These are phyloP conservation scores for Passalora sequoiae DNA, from an alignment of 2,329 filamentous ascomycete species.

Conservation along the genomic window DNA sequence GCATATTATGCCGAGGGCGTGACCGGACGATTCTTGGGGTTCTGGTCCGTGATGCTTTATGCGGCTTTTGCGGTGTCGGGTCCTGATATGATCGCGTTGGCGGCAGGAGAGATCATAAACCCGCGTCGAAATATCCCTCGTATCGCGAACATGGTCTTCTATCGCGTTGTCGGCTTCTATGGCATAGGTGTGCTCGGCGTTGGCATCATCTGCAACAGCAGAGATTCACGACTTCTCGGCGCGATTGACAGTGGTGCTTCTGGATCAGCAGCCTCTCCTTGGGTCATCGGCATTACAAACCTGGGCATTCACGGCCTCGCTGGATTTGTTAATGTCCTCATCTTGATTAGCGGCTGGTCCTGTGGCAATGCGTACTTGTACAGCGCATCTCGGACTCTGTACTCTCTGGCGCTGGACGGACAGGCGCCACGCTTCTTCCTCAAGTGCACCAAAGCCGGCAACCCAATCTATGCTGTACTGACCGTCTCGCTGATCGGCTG, in stretches of 20 bases:
- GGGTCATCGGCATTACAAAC: constrained; percentile 51
- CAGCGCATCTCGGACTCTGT: constrained; percentile 47
- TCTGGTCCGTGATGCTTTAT: constrained; percentile 58
- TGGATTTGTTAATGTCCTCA: constrained; percentile 62
- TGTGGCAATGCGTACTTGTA: constrained; percentile 53
- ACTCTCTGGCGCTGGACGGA: constrained; percentile 54
- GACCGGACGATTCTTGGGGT: constrained; percentile 37
- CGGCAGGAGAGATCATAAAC: constrained; percentile 15
- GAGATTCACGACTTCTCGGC: constrained; percentile 9
- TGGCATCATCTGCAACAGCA: constrained; percentile 9
- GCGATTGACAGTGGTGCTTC: constrained; percentile 15
- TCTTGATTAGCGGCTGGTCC: constrained; percentile 59
- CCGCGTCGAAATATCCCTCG: constrained; percentile 16
- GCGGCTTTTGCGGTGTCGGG: constrained; percentile 58
- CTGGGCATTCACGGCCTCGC: constrained; percentile 55
- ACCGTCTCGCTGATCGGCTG: constrained; percentile 61
- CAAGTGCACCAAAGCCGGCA: constrained; percentile 44
- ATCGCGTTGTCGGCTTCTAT: constrained; percentile 8
- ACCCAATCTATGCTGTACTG: constrained; percentile 67
- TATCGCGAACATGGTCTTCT: constrained; percentile 8
- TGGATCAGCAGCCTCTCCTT: constrained; percentile 36
- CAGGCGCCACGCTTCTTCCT: constrained; percentile 55
- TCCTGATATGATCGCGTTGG: constrained; percentile 14
- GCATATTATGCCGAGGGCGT: constrained; percentile 10
- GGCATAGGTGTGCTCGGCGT: constrained; percentile 9